Conservation (phyloP, 345 rosid species). For the Rhizophora mangle region DNA sequence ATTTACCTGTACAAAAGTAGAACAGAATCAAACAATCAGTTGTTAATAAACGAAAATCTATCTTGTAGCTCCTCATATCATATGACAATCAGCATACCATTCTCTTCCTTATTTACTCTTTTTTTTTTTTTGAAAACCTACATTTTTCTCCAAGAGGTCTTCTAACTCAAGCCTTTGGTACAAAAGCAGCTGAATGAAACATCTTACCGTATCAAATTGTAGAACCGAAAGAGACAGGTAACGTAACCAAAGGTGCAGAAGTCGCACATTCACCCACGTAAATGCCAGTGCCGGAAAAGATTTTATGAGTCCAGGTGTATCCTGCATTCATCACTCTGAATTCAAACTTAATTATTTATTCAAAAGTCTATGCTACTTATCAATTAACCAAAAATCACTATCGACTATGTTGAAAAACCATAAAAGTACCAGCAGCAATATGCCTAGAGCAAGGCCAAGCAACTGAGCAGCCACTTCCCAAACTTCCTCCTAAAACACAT, state of each 20-base stretch:
- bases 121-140: not conserved
- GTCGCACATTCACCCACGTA: constrained; percentile 73
- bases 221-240: constrained; percentile 78
- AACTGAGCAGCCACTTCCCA: constrained; percentile 98
- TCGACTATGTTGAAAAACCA: not conserved
- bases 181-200: constrained; percentile 8
- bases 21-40: constrained; percentile 8
- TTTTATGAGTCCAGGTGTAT: constrained; percentile 76
- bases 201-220: constrained; percentile 59
- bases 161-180: constrained; percentile 6
- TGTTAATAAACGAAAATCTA: not conserved
- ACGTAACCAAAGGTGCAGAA: constrained; percentile 87
- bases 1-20: constrained; percentile 57
- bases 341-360: constrained; percentile 4
- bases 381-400: not conserved
- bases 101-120: not conserved
- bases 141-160: not conserved
- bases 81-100: not conserved
- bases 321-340: constrained; percentile 47
- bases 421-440: constrained; percentile 66
- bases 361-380: not conserved
- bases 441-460: constrained; percentile 83
- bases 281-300: constrained; percentile 59
- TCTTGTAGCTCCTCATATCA: not conserved
- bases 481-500: constrained; percentile 78